These are phyloP conservation scores for Phytophthora ramorum DNA, from an alignment of 352 stramenopile genomes.

Conservation along the genomic window DNA sequence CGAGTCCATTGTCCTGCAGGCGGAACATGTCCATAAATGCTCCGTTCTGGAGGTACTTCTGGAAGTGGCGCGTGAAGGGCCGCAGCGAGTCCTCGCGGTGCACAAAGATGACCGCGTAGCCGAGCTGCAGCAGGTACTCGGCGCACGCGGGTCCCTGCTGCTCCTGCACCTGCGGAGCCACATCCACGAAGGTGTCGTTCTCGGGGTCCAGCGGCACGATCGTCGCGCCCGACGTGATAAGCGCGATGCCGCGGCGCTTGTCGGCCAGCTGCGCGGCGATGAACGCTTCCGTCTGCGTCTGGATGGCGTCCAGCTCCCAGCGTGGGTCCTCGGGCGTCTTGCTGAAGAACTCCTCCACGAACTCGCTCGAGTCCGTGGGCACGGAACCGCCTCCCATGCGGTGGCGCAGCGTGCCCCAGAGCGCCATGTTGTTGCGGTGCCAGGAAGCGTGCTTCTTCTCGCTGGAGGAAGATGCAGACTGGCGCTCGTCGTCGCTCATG, in stretches of 20 bases:
- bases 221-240: slow-evolving; percentile 83
- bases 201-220: slow-evolving; percentile 76
- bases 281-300: slow-evolving; percentile 62
- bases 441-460: slow-evolving; percentile 29
- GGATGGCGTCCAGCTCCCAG: slow-evolving; percentile 56
- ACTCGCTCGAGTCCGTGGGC: slow-evolving; percentile 70
- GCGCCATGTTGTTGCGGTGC: slow-evolving; percentile 57
- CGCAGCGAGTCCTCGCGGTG: slow-evolving; percentile 79
- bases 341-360: slow-evolving; percentile 83
- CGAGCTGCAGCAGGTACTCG: slow-evolving; percentile 81
- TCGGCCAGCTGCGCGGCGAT: slow-evolving; percentile 58
- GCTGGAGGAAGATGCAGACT: slow-evolving; percentile 27
- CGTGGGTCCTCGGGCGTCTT: slow-evolving; percentile 70
- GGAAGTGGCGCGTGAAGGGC: slow-evolving; percentile 87
- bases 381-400: slow-evolving; percentile 70
- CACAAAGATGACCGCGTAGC: slow-evolving; percentile 87
- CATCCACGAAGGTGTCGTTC: slow-evolving; percentile 77
- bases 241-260: slow-evolving; percentile 72
- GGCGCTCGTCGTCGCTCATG: slow-evolving; percentile 26
- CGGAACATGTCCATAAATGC: slow-evolving; percentile 87
- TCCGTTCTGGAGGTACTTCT: slow-evolving; percentile 82
- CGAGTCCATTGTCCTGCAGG: slow-evolving; percentile 60
- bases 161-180: slow-evolving; percentile 74
- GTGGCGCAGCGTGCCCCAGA: slow-evolving; percentile 85
- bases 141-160: slow-evolving; percentile 79